Conservation (phyloP, 148 eudicot species). For the Rheum nobile region DNA sequence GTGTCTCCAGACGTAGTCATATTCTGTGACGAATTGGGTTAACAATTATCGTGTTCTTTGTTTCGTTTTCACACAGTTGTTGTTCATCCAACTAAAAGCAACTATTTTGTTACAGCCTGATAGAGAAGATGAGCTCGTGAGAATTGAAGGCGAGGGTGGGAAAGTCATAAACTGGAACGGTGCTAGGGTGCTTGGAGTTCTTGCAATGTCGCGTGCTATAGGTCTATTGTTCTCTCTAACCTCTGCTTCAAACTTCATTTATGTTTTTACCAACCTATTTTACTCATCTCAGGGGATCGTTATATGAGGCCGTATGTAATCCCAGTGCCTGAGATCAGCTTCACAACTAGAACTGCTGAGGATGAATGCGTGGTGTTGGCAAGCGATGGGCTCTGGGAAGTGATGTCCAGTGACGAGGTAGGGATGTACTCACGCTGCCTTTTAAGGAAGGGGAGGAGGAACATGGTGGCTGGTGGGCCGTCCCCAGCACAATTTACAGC, state of each 20-base stretch:
- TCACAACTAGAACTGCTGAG: slow-evolving; percentile 50
- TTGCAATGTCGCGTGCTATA: slow-evolving; percentile 79
- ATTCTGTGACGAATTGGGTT: too few species aligned
- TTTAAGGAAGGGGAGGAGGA: slow-evolving; percentile 37
- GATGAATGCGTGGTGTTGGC: slow-evolving; percentile 84
- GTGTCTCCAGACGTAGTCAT: too few species aligned
- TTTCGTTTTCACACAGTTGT: too few species aligned
- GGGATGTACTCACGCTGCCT: slow-evolving; percentile 63
- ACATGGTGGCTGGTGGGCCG: slow-evolving; percentile 23
- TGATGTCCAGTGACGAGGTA: slow-evolving; percentile 62
- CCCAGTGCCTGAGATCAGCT: slow-evolving; percentile 64
- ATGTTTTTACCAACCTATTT: background rate
- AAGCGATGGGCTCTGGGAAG: slow-evolving; percentile 92
- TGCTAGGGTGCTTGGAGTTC: slow-evolving; percentile 76
- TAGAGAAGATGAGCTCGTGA: slow-evolving; percentile 58
- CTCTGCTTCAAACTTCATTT: background rate
- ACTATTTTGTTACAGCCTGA: slow-evolving; percentile 42
- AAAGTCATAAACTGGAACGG: slow-evolving; percentile 72
- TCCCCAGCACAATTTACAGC: slow-evolving; percentile 55
- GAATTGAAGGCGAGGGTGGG: slow-evolving; percentile 62
- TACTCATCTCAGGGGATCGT: slow-evolving; percentile 42
- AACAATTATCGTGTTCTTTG: too few species aligned
- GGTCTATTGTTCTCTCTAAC: slow-evolving; percentile 21
- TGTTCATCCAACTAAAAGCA: slow-evolving; percentile 9
- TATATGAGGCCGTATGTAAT: slow-evolving; percentile 70